Evolutionary conservation across 306 rosid genomes (phyloP), one percentile per base, ranked within the genome.

Genomic region (Mimosa bimucronata): DNA sequence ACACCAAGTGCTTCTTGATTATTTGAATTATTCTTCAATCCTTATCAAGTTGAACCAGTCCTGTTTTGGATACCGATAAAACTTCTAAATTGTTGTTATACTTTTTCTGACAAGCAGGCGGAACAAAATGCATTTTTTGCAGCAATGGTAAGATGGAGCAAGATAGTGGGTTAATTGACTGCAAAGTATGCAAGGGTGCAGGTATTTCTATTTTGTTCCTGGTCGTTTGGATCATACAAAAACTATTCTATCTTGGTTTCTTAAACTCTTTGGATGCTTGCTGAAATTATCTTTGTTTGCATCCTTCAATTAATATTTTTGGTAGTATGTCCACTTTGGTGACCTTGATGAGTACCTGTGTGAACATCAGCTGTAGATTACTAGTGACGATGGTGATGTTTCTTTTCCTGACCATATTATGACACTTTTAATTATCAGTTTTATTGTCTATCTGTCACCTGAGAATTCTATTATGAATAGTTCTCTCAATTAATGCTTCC

Each of bases 181-280:
- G 98, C 79, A 95, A 83, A 84, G 97, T 95, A 74, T 95, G 99
- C 88, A 95, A 93, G 82, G 99, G 99, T 34, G 89, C 98, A 91
- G 98, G 98, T 95, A 92, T 75, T 67, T 45, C 50, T 13, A 11
- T 13, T 45, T 13, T 75, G 58, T 74, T 64, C 83, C 81, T 73
- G 31, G 71, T 38, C 11, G 67, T 15, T 58, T 16, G 7, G 3
- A 46, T 2, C 73, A 29, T 77, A 2, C 40, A 66, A 66, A 72
- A 30, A 38, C 6, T 16, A 16, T 66, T 34, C 2, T 18, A n/a
- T n/a, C 29, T 46, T 50, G 29, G 29, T 44, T 55, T 70, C 38
- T 57, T 58, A 57, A 76, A 48, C 61, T 62, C 52, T 46, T 71
- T 40, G 40, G 28, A 41, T 21, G 48, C 21, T 18, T 1, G 4